A percentile compares a stretch with the other conserved stretches of the same genome.
Conservation (phyloP, 345 rosid species). For the Leavenworthia alabamica region DNA sequence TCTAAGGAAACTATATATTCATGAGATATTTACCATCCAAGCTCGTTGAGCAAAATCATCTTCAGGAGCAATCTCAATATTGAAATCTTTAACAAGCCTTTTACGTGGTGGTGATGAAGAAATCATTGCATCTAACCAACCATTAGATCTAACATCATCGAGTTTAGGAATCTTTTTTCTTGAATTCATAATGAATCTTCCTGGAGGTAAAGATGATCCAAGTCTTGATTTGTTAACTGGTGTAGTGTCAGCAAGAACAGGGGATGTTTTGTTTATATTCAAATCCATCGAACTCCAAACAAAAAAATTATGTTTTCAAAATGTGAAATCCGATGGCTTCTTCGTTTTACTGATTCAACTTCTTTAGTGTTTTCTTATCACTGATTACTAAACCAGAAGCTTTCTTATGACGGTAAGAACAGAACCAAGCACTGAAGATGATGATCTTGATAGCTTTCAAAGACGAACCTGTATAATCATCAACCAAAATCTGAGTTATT, state of each 20-base stretch:
- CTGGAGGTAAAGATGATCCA: slow-evolving; percentile 51
- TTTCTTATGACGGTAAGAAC: too few relatives aligned
- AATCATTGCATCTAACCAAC: slow-evolving; percentile 92
- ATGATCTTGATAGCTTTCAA: slow-evolving; percentile 1
- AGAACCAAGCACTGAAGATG: neutral
- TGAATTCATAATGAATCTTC: slow-evolving; percentile 45
- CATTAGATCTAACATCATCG: slow-evolving; percentile 83
- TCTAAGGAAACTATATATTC: neutral
- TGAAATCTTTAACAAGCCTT: slow-evolving; percentile 56
- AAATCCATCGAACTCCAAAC: slow-evolving; percentile 53
- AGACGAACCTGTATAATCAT: neutral
- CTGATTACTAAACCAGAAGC: too few relatives aligned
- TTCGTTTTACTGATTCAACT: slow-evolving; percentile 56
- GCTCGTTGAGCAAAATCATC: slow-evolving; percentile 58
- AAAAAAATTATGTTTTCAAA: slow-evolving; percentile 12
- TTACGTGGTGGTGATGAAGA: slow-evolving; percentile 96
- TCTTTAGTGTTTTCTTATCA: slow-evolving; percentile 83
- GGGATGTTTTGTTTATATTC: slow-evolving; percentile 50
- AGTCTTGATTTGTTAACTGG: slow-evolving; percentile 63
- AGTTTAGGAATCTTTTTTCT: slow-evolving; percentile 64
- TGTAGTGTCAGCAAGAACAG: slow-evolving; percentile 73
- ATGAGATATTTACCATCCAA: slow-evolving; percentile 61
- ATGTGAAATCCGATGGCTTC: slow-evolving; percentile 16
- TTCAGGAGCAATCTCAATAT: slow-evolving; percentile 46
- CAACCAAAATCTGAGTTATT: neutral